Conservation (phyloP, 495 filamentous ascomycete species). For the Ascodesmis nigricans region DNA sequence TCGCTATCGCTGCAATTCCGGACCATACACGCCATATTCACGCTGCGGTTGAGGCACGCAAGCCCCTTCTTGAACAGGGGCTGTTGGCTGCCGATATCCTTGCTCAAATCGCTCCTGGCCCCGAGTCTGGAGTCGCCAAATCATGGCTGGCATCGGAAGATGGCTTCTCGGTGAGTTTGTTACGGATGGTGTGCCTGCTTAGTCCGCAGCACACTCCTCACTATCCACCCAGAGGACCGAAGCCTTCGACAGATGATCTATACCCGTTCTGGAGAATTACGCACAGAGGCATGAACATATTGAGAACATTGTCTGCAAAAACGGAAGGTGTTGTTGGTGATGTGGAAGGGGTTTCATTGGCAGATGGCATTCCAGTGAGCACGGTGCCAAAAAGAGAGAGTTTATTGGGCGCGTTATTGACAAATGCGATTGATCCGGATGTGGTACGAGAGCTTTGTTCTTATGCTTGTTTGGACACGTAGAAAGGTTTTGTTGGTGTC, state of each 20-base stretch:
- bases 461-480: constrained; percentile 47
- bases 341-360: constrained; percentile 25
- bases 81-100: constrained; percentile 81
- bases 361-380: constrained; percentile 41
- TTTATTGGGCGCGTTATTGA: constrained; percentile 44
- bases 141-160: constrained; percentile 69
- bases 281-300: constrained; percentile 43
- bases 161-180: constrained; percentile 60
- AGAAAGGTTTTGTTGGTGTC: no score
- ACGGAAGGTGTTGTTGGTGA: constrained; percentile 38
- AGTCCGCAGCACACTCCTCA: constrained; percentile 34
- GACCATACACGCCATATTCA: constrained; percentile 31
- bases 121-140: constrained; percentile 48
- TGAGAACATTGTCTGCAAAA: constrained; percentile 49
- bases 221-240: constrained; percentile 22
- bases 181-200: constrained; percentile 46
- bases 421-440: constrained; percentile 34
- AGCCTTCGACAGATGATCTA: constrained; percentile 26
- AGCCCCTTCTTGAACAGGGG: constrained; percentile 73
- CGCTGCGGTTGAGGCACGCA: constrained; percentile 53
- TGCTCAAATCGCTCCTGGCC: constrained; percentile 45
- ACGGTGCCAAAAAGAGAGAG: constrained; percentile 51
- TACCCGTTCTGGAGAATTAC: constrained; percentile 35
- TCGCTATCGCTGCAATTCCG: constrained; percentile 68
- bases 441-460: constrained; percentile 52